phyloP scores from a whole-genome alignment of 2,329 filamentous ascomycete species.

The Ceratocystis colombiana region DNA sequence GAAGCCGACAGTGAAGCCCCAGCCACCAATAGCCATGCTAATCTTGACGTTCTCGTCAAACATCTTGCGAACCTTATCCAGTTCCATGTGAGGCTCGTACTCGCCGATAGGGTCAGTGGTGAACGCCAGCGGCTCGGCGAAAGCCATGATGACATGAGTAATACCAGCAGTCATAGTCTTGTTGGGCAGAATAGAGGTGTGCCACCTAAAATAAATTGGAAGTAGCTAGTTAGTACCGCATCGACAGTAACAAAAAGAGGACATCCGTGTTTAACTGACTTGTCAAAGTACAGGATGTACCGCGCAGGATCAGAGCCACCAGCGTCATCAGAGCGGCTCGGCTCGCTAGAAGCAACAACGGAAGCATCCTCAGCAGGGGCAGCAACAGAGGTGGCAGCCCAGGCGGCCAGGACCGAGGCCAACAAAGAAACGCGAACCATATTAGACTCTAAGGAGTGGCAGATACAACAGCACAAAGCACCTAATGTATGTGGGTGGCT shows the following conservation, averaged over 20 bases:
- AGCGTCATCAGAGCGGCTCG: background rate
- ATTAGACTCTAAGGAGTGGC: background rate
- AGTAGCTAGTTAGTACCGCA: background rate
- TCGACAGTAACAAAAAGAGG: background rate
- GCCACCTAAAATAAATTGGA: background rate
- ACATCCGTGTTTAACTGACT: background rate
- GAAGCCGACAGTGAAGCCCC: no score
- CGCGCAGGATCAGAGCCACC: background rate
- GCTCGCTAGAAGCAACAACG: background rate
- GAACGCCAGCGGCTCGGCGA: no score
- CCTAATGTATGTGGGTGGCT: background rate
- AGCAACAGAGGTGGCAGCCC: background rate
- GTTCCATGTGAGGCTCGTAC: no score
- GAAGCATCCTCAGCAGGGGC: background rate
- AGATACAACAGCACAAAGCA: background rate
- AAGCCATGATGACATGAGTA: no score
- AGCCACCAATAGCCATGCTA: no score
- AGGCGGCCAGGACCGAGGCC: background rate
- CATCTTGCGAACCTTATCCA: no score
- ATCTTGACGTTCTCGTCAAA: no score
- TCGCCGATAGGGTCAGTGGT: no score
- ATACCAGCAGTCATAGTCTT: no score
- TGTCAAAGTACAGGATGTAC: slow-evolving; percentile 3
- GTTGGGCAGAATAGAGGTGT: background rate
- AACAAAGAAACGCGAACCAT: background rate